phyloP scores from a whole-genome alignment of 805 yeast genomes.

The Cyberlindnera xishuangbannaensis region DNA sequence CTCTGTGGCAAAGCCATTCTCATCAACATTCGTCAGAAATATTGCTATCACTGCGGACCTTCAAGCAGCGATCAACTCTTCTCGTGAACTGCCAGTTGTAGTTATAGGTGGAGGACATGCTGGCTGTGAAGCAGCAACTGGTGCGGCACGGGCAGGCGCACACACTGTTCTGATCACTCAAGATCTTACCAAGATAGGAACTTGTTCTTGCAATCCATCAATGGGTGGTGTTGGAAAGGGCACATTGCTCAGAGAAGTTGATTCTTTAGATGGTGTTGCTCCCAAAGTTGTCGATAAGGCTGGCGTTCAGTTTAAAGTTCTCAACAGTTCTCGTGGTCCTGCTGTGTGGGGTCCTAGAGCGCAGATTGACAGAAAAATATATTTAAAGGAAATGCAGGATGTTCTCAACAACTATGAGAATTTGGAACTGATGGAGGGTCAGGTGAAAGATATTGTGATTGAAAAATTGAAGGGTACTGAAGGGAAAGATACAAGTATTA shows the following conservation, averaged over 20 bases:
- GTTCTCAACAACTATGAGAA: conserved; percentile 51
- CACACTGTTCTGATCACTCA: conserved; percentile 75
- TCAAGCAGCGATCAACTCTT: conserved; percentile 6
- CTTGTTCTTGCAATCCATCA: conserved; percentile 95
- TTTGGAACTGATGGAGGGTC: conserved; percentile 55
- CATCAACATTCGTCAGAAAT: no score
- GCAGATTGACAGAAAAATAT: conserved; percentile 84
- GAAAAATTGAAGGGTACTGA: conserved; percentile 27
- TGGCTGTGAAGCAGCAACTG: conserved; percentile 96
- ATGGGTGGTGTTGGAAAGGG: conserved; percentile 99
- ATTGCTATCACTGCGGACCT: conserved; percentile 23
- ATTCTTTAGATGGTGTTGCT: conserved; percentile 92
- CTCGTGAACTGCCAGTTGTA: conserved; percentile 51
- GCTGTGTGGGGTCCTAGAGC: conserved; percentile 99
- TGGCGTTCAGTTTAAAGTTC: conserved; percentile 84
- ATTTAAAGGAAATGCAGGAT: conserved; percentile 72
- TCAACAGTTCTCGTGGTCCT: conserved; percentile 84
- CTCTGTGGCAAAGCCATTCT: no score
- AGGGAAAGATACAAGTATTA: conserved; percentile 22
- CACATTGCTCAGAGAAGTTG: conserved; percentile 84
- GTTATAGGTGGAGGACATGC: conserved; percentile 99
- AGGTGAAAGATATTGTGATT: conserved; percentile 79
- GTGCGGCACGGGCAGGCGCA: conserved; percentile 80
- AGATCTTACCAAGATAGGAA: conserved; percentile 67
- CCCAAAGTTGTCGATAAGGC: conserved; percentile 84